Percentiles rank a stretch among this genome's conserved stretches.
Evolutionary conservation across 2,329 filamentous ascomycete genomes (phyloP).

Genomic region (Colletotrichum caudatum): DNA sequence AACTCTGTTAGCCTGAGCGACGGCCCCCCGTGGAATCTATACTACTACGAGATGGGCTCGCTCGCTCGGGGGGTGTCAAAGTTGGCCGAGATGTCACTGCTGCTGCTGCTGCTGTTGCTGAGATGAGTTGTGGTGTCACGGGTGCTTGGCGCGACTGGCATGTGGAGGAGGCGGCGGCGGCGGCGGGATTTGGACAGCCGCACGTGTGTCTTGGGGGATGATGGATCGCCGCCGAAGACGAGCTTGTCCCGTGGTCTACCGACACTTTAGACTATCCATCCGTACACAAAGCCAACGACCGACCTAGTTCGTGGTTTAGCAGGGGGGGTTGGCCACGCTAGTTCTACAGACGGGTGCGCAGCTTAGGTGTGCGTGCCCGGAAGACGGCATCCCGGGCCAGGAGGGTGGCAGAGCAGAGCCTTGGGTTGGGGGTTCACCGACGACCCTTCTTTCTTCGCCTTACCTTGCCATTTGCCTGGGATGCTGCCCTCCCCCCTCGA

Average conservation of each 20-base stretch:
- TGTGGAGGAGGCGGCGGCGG: not conserved
- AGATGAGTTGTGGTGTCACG: not conserved
- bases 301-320: too few relatives aligned
- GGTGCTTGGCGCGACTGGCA: not conserved
- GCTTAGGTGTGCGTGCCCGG: not conserved
- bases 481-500: not conserved
- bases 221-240: not conserved
- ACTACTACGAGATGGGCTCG: not conserved
- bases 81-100: not conserved
- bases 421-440: not conserved
- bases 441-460: not conserved
- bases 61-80: not conserved
- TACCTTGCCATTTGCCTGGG: not conserved
- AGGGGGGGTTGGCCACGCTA: too few relatives aligned
- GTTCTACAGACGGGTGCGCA: too few relatives aligned
- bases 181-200: not conserved
- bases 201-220: not conserved
- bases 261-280: not conserved
- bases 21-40: not conserved
- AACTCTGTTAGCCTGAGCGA: not conserved
- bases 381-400: not conserved
- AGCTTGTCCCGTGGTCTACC: not conserved
- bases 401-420: not conserved
- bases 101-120: not conserved
- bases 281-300: not conserved